Evolutionary conservation across 208 protist species (phyloP).

Genomic region (Trypanosomatidae sp.): DNA sequence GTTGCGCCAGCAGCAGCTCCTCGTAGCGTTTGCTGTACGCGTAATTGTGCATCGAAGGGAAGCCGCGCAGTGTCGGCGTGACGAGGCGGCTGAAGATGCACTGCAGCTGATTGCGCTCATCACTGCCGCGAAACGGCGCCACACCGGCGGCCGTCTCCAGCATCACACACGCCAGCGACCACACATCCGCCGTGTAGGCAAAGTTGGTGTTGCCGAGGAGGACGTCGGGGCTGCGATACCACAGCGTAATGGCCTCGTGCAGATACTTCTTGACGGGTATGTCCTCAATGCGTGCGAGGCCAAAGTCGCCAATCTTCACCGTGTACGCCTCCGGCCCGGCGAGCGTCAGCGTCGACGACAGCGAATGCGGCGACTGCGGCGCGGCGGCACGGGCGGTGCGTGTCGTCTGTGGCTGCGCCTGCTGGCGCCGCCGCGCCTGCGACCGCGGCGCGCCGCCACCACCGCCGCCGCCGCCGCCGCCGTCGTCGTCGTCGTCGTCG

Average conservation of each 20-base stretch:
- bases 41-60: conserved; percentile 40
- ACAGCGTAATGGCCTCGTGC: conserved; percentile 88
- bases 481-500: background rate
- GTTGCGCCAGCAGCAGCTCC: conserved; percentile 4
- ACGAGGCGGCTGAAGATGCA: conserved; percentile 83
- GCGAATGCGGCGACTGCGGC: too few species aligned
- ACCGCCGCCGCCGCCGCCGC: background rate
- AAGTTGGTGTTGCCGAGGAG: conserved; percentile 79
- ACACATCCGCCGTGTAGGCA: conserved; percentile 73
- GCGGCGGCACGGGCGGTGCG: too few species aligned
- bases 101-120: conserved; percentile 75
- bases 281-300: conserved; percentile 64
- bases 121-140: conserved; percentile 66
- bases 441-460: background rate
- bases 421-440: background rate
- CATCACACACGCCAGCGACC: conserved; percentile 89
- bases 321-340: too few species aligned
- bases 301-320: conserved; percentile 86
- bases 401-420: too few species aligned
- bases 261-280: conserved; percentile 87
- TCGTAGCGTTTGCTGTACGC: conserved; percentile 13
- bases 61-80: conserved; percentile 56
- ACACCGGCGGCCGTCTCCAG: conserved; percentile 63
- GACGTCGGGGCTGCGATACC: conserved; percentile 91
- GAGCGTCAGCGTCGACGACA: too few species aligned